phyloP scores from a whole-genome alignment of 2,329 filamentous ascomycete species.

The Talaromyces piceae region DNA sequence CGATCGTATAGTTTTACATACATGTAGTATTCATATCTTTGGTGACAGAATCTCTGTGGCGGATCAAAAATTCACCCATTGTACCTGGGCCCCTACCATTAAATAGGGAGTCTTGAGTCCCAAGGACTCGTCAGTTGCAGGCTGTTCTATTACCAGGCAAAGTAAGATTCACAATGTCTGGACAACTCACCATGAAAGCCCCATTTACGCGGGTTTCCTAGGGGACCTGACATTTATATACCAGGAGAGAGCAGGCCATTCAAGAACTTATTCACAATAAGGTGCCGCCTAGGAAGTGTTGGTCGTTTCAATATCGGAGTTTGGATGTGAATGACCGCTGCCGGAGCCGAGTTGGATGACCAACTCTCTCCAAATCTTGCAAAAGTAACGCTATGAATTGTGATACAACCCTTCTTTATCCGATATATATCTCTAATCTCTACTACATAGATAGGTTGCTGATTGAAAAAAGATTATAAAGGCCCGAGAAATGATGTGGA shows the following conservation, averaged over 20 bases:
- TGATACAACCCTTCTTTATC: too few relatives aligned
- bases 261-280: conserved; percentile 25
- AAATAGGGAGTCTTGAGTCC: conserved; percentile 18
- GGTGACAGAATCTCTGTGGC: too few relatives aligned
- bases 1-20: neutral
- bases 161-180: neutral
- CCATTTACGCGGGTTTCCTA: conserved; percentile 2
- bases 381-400: too few relatives aligned
- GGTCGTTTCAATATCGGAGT: conserved; percentile 30
- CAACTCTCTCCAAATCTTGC: too few relatives aligned
- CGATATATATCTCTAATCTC: too few relatives aligned
- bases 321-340: conserved; percentile 14
- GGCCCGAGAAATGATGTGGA: too few relatives aligned
- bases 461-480: too few relatives aligned
- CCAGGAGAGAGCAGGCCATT: conserved; percentile 18
- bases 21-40: too few relatives aligned
- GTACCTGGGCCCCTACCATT: conserved; percentile 14
- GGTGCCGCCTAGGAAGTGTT: conserved; percentile 36
- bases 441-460: too few relatives aligned
- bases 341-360: too few relatives aligned
- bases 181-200: conserved; percentile 5
- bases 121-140: neutral
- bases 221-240: neutral
- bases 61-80: conserved; percentile 13
- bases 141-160: neutral